A percentile compares a stretch with the other conserved stretches of the same genome.
These are phyloP conservation scores for Coprinellus micaceus DNA, from an alignment of 768 basidiomycete species.

Conservation along the genomic window DNA sequence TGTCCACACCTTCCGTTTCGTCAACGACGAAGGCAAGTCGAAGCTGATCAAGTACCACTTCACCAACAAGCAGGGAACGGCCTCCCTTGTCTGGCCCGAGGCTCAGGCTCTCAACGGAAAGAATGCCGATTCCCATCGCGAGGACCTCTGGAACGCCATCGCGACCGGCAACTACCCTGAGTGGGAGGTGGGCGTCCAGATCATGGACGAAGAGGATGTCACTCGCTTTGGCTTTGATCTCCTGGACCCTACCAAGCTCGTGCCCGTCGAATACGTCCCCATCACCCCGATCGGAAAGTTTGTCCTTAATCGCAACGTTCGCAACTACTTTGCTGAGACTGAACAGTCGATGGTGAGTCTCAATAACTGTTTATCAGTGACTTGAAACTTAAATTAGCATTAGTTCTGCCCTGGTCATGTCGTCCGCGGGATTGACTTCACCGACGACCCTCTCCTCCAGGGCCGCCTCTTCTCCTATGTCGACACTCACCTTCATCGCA, in stretches of 20 bases:
- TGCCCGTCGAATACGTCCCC: slow-evolving; percentile 80
- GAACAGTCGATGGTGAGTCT: slow-evolving; percentile 62
- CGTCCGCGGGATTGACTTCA: slow-evolving; percentile 67
- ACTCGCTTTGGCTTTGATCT: slow-evolving; percentile 86
- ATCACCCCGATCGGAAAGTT: slow-evolving; percentile 76
- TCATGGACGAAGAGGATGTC: slow-evolving; percentile 65
- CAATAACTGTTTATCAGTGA: neutral
- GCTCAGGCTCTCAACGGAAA: slow-evolving; percentile 78
- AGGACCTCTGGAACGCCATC: slow-evolving; percentile 84
- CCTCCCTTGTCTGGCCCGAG: slow-evolving; percentile 87
- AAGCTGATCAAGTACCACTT: slow-evolving; percentile 89
- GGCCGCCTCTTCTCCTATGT: slow-evolving; percentile 85
- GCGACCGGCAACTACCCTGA: slow-evolving; percentile 63
- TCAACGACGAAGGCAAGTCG: slow-evolving; percentile 62
- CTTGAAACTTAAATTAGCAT: neutral
- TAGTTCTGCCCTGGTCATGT: slow-evolving; percentile 72
- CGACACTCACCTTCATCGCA: slow-evolving; percentile 76
- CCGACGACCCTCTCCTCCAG: slow-evolving; percentile 75
- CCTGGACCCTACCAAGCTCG: slow-evolving; percentile 82
- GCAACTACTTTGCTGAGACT: slow-evolving; percentile 81
- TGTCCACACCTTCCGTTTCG: slow-evolving; percentile 79
- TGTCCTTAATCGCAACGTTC: slow-evolving; percentile 56
- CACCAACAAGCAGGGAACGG: slow-evolving; percentile 76
- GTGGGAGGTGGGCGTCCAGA: slow-evolving; percentile 78
- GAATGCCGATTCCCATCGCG: slow-evolving; percentile 87